phyloP scores from a whole-genome alignment of 2,329 filamentous ascomycete genomes.

The Pseudogymnoascus sp. region DNA sequence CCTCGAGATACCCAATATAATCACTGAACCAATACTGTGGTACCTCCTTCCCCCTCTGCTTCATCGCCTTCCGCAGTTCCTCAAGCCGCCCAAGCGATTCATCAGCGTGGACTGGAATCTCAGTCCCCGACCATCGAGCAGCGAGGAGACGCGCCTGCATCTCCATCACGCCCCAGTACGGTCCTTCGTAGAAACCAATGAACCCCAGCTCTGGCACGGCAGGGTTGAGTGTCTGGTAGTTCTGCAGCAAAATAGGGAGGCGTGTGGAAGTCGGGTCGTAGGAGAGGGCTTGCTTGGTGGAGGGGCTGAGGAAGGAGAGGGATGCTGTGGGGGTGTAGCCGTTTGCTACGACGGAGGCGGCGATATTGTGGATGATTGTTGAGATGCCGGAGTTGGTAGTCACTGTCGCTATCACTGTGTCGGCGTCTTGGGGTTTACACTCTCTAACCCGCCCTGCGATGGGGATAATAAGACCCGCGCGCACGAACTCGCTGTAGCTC shows the following conservation, averaged over 20 bases:
- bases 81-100: conserved; percentile 14
- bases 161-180: conserved; percentile 82
- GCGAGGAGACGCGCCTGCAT: conserved; percentile 71
- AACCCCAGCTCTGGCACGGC: conserved; percentile 61
- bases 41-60: background rate
- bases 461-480: conserved; percentile 19
- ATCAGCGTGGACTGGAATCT: conserved; percentile 17
- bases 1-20: conserved; percentile 23
- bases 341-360: conserved; percentile 65
- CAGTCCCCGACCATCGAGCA: conserved; percentile 43
- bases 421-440: background rate
- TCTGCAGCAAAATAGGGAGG: conserved; percentile 58
- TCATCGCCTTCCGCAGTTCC: background rate
- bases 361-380: conserved; percentile 44
- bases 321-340: conserved; percentile 62
- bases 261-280: conserved; percentile 40
- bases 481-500: conserved; percentile 17
- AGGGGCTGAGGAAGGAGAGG: conserved; percentile 53
- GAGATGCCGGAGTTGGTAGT: conserved; percentile 28
- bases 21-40: conserved; percentile 26
- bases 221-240: conserved; percentile 56
- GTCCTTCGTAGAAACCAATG: conserved; percentile 75
- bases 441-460: conserved; percentile 13
- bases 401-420: background rate
- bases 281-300: conserved; percentile 48